Evolutionary conservation across 305 asterid species (phyloP), one percentile per base, ranked within the genome.

Genomic region (Stenogyne calaminthoides): DNA sequence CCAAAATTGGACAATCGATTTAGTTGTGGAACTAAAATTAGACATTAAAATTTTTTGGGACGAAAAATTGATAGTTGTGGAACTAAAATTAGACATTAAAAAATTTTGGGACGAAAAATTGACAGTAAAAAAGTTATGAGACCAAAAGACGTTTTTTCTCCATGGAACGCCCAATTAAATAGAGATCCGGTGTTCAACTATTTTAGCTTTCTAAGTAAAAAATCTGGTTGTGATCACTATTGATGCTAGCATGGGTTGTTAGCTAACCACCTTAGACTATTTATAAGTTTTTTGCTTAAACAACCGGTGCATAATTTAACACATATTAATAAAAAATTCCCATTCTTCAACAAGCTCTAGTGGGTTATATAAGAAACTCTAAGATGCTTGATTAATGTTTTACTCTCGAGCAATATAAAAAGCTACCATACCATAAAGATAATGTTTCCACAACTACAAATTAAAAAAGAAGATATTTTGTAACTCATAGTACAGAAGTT

Each of bases 311-410:
- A 52, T 22, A 69, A 54, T 63, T 63, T 9, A 34, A 37, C 37
- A 52, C 19, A 36, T 16, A 9, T 7, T 37, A 54, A 67, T 52
- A 60, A 27, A 44, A 51, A 15, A 16, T 32, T 11, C 14, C 54
- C 70, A 60, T 46, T 51, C 34, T 49, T 36, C 59, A 71, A 51
- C 22, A 9, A 3, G 42, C 27, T 59, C 34, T 49, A 32, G 22
- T 9, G 40, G 34, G 37, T 39, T 67, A 32, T 67, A 32, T 8
- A 67, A 49, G 72, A 49, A 15, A 67, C 51, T 60, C 10, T 44
- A 5, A 60, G 36, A 69, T 37, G 32, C 27, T 46, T 60, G 19
- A 9, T 61, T 47, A 22, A 32, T 27, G 32, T 60, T 60, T 25
- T 49, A 25, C 37, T 14, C 44, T 14, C n/a, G n/a, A 66, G 22